A percentile compares a stretch with the other conserved stretches of the same genome.
These are phyloP conservation scores for Taiwanofungus camphoratus DNA, from an alignment of 1,284 basidiomycete genomes.

Conservation along the genomic window DNA sequence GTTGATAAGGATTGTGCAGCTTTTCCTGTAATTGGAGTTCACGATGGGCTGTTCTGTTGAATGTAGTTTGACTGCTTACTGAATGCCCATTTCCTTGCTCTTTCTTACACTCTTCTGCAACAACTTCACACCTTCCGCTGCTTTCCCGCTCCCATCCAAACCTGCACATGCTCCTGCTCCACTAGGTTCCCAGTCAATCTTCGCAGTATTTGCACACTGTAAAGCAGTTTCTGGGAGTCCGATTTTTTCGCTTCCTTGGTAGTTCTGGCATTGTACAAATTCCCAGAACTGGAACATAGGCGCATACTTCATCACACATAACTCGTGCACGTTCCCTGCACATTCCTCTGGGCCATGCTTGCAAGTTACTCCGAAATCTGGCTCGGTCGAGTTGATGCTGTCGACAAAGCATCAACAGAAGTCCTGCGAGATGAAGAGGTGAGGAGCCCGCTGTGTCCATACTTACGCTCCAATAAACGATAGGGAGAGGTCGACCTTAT, in stretches of 20 bases:
- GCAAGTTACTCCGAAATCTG: constrained; percentile 69
- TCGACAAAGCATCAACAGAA: background rate
- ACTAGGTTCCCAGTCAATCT: constrained; percentile 66
- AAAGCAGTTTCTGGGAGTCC: constrained; percentile 62
- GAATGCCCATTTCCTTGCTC: constrained; percentile 46
- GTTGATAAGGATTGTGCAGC: constrained; percentile 80
- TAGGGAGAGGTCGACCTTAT: constrained; percentile 66
- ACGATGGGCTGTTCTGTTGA: constrained; percentile 3
- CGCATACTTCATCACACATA: constrained; percentile 66
- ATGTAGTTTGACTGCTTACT: constrained; percentile 47
- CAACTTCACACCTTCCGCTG: constrained; percentile 53
- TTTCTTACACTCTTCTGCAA: constrained; percentile 53
- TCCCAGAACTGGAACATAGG: constrained; percentile 59
- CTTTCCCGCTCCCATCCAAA: constrained; percentile 50
- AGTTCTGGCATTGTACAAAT: constrained; percentile 75
- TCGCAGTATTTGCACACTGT: constrained; percentile 56
- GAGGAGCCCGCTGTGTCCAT: background rate
- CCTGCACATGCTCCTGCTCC: constrained; percentile 54
- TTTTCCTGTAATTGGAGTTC: constrained; percentile 46
- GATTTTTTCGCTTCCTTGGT: constrained; percentile 55
- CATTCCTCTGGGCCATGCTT: constrained; percentile 78
- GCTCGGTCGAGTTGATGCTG: constrained; percentile 60
- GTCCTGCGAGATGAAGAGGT: background rate
- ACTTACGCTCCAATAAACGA: constrained; percentile 73
- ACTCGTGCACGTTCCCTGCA: constrained; percentile 81